phyloP scores from a whole-genome alignment of 164 flowering plant species.

The Tetrastigma voinierianum region DNA sequence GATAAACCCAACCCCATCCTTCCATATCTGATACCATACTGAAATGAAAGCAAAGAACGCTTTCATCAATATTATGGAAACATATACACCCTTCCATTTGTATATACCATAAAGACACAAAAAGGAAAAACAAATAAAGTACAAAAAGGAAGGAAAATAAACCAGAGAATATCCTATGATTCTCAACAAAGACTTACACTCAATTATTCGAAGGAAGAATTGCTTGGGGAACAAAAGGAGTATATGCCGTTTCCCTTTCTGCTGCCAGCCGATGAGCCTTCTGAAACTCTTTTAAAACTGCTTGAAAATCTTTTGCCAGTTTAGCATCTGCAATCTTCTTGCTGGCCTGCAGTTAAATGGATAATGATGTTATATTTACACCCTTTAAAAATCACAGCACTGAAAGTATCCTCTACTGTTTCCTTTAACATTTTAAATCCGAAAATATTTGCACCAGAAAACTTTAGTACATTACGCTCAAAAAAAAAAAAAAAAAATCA shows the following conservation, averaged over 20 bases:
- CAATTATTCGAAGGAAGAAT: slow-evolving; percentile 53
- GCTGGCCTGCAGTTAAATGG: slow-evolving; percentile 40
- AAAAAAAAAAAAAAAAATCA: too few relatives aligned
- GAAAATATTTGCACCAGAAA: neutral
- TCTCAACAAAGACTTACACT: neutral
- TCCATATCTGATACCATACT: too few relatives aligned
- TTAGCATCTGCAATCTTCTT: slow-evolving; percentile 75
- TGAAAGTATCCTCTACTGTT: too few relatives aligned
- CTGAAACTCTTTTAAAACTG: slow-evolving; percentile 67
- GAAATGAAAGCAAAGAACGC: too few relatives aligned
- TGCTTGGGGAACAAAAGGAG: slow-evolving; percentile 57
- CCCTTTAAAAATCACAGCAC: neutral
- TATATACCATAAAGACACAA: too few relatives aligned
- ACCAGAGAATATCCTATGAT: too few relatives aligned
- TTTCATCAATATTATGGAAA: too few relatives aligned
- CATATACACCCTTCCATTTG: too few relatives aligned
- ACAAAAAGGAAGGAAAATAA: neutral
- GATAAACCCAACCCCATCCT: too few relatives aligned
- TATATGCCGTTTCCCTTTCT: slow-evolving; percentile 69
- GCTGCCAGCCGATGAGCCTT: slow-evolving; percentile 76
- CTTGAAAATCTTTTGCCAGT: slow-evolving; percentile 78
- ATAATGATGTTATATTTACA: neutral
- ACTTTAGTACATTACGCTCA: too few relatives aligned
- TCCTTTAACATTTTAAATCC: neutral
- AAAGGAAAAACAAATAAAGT: neutral